A percentile compares a stretch with the other conserved stretches of the same genome.
phyloP scores from a whole-genome alignment of 345 rosid genomes.

The Brassica nigra region DNA sequence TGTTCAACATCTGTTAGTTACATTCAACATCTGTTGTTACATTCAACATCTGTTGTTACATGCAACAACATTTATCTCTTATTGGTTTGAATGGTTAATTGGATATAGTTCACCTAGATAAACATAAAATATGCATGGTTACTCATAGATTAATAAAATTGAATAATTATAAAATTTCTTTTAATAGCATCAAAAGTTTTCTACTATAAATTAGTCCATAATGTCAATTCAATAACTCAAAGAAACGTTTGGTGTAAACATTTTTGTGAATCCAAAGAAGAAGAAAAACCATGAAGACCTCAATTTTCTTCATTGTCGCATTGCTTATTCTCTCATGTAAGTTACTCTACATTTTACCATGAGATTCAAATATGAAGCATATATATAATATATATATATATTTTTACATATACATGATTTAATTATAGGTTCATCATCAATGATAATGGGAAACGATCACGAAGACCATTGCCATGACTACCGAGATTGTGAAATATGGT shows the following conservation, averaged over 20 bases:
- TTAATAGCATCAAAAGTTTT: neutral
- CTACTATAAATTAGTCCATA: conserved; percentile 8
- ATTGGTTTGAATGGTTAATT: neutral
- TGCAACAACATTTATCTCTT: too few relatives aligned
- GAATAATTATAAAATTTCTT: neutral
- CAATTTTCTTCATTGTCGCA: conserved; percentile 16
- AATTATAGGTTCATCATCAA: conserved; percentile 20
- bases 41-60: too few relatives aligned
- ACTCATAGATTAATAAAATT: neutral
- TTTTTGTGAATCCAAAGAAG: conserved; percentile 9
- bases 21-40: too few relatives aligned
- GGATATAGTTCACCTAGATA: neutral
- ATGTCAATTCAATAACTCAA: neutral
- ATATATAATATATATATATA: neutral
- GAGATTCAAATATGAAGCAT: neutral
- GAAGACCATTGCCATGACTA: conserved; percentile 29
- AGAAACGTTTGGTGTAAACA: neutral
- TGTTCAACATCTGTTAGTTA: too few relatives aligned
- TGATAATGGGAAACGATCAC: conserved; percentile 17
- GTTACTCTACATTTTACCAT: neutral
- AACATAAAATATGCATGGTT: neutral
- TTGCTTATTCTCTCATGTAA: conserved; percentile 33
- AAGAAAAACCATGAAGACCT: conserved; percentile 23
- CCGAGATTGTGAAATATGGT: conserved; percentile 7
- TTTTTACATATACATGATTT: neutral